Conservation (phyloP, 768 basidiomycete genomes). For the Lyophyllum semitale region DNA sequence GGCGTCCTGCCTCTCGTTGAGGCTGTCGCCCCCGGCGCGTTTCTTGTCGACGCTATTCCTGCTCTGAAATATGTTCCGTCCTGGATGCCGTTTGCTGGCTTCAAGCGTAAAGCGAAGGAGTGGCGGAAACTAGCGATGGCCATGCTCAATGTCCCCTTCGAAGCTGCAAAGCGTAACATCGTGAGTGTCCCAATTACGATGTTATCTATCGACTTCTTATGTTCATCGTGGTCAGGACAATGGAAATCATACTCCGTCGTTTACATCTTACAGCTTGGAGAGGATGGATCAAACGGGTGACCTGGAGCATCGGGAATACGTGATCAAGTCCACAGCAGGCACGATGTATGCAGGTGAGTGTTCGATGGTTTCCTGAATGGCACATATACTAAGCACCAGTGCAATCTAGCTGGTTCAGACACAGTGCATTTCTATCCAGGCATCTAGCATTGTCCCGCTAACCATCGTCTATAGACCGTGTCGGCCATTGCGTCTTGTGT, state of each 20-base stretch:
- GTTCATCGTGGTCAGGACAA: constrained; percentile 9
- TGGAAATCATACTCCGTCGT: constrained; percentile 22
- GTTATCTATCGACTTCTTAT: too few species aligned
- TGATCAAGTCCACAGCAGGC: constrained; percentile 23
- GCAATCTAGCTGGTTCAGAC: constrained; percentile 26
- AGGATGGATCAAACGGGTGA: constrained; percentile 16
- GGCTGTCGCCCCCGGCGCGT: constrained; percentile 28
- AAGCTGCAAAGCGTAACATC: constrained; percentile 15
- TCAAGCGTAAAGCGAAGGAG: constrained; percentile 32
- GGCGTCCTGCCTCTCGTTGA: constrained; percentile 27
- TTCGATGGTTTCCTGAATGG: not conserved
- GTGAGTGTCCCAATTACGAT: constrained; percentile 8
- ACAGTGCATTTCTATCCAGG: constrained; percentile 20
- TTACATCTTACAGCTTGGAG: constrained; percentile 18
- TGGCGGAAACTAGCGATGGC: constrained; percentile 19
- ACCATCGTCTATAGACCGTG: constrained; percentile 19
- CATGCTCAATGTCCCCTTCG: constrained; percentile 26
- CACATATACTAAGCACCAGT: not conserved
- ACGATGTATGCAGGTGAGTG: constrained; percentile 26
- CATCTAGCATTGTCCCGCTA: not conserved
- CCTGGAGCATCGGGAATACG: constrained; percentile 16
- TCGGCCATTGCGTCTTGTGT: constrained; percentile 23
- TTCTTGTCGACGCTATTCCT: constrained; percentile 32
- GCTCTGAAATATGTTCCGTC: constrained; percentile 33
- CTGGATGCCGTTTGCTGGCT: constrained; percentile 37